phyloP scores from a whole-genome alignment of 2,329 filamentous ascomycete species.

The Elsinoe batatas region DNA sequence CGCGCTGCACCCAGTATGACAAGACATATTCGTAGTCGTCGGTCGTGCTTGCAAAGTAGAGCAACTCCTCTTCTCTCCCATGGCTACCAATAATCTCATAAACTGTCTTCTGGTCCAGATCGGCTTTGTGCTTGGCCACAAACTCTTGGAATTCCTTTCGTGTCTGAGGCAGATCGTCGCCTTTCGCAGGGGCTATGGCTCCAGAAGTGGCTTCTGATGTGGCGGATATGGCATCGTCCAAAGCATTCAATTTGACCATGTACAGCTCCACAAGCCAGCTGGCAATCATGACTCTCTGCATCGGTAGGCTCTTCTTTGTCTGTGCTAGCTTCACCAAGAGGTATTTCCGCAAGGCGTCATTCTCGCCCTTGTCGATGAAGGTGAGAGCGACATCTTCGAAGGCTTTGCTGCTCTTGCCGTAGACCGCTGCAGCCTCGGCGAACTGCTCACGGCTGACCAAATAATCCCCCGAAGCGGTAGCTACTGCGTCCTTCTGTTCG shows the following conservation, averaged over 20 bases:
- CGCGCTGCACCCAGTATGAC: conserved; percentile 93
- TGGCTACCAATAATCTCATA: conserved; percentile 97
- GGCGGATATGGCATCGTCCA: conserved; percentile 89
- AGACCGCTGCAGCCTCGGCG: conserved; percentile 76
- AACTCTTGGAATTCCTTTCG: conserved; percentile 82
- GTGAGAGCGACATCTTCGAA: conserved; percentile 92
- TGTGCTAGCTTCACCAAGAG: conserved; percentile 71
- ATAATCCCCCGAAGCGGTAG: conserved; percentile 83
- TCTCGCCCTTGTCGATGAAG: conserved; percentile 82
- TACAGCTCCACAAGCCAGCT: conserved; percentile 93
- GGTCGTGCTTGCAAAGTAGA: conserved; percentile 80
- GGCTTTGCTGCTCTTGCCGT: conserved; percentile 89
- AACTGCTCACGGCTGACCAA: conserved; percentile 73
- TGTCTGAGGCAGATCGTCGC: conserved; percentile 59
- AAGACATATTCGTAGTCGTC: conserved; percentile 93
- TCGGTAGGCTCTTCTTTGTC: conserved; percentile 71
- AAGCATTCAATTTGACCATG: conserved; percentile 90
- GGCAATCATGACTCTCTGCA: conserved; percentile 93
- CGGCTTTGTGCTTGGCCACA: conserved; percentile 69
- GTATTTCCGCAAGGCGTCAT: conserved; percentile 85
- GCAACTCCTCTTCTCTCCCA: conserved; percentile 81
- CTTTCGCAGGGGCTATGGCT: conserved; percentile 56
- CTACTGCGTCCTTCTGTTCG: conserved; percentile 79
- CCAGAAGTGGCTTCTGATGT: conserved; percentile 63
- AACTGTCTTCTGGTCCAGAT: conserved; percentile 81